Conservation (phyloP, 192 early-diverging fungal species). For the Podila epigama region DNA sequence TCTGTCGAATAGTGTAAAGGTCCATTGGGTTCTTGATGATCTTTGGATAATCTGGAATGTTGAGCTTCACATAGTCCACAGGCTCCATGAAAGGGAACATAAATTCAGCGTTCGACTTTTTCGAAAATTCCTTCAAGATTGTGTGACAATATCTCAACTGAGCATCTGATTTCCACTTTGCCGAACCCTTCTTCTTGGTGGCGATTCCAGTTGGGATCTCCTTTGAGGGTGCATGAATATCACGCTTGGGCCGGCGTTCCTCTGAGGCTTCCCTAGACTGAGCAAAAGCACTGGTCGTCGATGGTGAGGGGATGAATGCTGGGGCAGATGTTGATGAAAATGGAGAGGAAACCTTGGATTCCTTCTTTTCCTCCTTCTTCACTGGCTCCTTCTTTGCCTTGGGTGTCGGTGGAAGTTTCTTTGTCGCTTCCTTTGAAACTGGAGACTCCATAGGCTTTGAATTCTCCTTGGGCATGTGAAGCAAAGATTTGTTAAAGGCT, state of each 20-base stretch:
- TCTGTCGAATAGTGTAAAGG: constrained; percentile 69
- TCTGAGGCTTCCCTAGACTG: constrained; percentile 14
- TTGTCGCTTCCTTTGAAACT: constrained; percentile 3
- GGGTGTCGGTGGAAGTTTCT: constrained; percentile 6
- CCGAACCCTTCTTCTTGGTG: constrained; percentile 14
- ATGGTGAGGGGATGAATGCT: neutral
- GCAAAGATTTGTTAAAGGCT: constrained; percentile 71
- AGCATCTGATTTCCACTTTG: constrained; percentile 55
- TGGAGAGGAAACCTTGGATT: constrained; percentile 17
- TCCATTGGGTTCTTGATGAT: constrained; percentile 88
- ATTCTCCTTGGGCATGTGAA: constrained; percentile 71
- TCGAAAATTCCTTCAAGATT: constrained; percentile 71
- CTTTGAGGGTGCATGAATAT: constrained; percentile 65
- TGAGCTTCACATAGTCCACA: constrained; percentile 84
- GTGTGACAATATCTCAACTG: constrained; percentile 71
- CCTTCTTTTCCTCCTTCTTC: constrained; percentile 40
- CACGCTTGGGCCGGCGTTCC: constrained; percentile 72
- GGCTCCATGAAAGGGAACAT: constrained; percentile 81
- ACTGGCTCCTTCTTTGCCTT: constrained; percentile 28
- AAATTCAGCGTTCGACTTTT: constrained; percentile 71
- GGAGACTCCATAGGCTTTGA: neutral
- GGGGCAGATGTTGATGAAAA: constrained; percentile 11
- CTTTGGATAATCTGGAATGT: constrained; percentile 86
- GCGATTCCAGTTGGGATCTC: constrained; percentile 22
- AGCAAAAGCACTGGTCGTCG: neutral